phyloP scores from a whole-genome alignment of 1,284 basidiomycete genomes.

The Grifola frondosa region DNA sequence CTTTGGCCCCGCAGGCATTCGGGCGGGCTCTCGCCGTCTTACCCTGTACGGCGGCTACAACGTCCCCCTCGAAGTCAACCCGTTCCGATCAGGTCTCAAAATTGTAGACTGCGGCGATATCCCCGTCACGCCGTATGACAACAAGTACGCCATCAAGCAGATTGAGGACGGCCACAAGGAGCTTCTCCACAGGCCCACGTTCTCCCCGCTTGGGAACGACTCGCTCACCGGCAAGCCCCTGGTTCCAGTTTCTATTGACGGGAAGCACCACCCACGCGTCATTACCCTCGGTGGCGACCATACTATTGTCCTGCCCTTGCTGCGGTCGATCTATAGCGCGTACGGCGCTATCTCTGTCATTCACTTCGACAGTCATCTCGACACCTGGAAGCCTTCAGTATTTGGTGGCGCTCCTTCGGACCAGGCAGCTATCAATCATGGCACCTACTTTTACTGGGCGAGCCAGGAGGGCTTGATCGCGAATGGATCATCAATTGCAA shows the following conservation, averaged over 20 bases:
- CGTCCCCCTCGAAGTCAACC: slow-evolving; percentile 68
- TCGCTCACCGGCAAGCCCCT: slow-evolving; percentile 54
- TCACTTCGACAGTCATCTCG: slow-evolving; percentile 75
- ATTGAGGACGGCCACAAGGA: slow-evolving; percentile 68
- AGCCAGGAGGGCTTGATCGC: slow-evolving; percentile 71
- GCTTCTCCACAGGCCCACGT: slow-evolving; percentile 58
- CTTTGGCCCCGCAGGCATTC: slow-evolving; percentile 77
- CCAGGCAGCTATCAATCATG: slow-evolving; percentile 71
- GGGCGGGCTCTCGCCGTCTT: slow-evolving; percentile 70
- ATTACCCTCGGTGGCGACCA: slow-evolving; percentile 80
- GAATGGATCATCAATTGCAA: slow-evolving; percentile 82
- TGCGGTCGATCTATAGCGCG: slow-evolving; percentile 64
- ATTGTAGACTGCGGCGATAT: slow-evolving; percentile 75
- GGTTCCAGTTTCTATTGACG: slow-evolving; percentile 55
- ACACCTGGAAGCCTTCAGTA: slow-evolving; percentile 73
- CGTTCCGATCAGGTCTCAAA: slow-evolving; percentile 59
- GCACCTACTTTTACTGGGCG: slow-evolving; percentile 80
- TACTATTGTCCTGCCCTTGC: slow-evolving; percentile 66
- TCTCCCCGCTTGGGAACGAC: slow-evolving; percentile 61
- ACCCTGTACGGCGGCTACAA: slow-evolving; percentile 76
- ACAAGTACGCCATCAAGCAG: slow-evolving; percentile 67
- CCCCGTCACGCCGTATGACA: slow-evolving; percentile 65
- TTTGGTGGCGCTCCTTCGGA: slow-evolving; percentile 69
- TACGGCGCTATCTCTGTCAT: slow-evolving; percentile 77
- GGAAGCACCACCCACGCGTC: slow-evolving; percentile 64